Evolutionary conservation across 2,329 filamentous ascomycete species (phyloP), one percentile per base, ranked within the genome.

Genomic region (Chaetomiaceae sp.): DNA sequence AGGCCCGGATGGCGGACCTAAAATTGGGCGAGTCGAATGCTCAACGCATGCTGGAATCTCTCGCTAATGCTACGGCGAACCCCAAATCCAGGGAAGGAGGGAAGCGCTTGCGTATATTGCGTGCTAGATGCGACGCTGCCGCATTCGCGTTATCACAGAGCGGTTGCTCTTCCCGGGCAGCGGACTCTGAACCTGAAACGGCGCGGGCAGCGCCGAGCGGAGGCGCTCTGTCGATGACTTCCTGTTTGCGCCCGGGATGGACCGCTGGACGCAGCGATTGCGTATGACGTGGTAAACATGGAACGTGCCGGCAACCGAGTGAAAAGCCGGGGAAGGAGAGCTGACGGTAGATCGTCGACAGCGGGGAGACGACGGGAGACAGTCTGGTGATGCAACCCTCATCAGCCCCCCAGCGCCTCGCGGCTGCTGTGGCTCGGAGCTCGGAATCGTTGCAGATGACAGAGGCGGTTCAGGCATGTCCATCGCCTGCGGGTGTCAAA

Each of bases 21-120:
- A 56, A 55, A 52, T 52, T 54, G 55, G 55, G 52, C 36, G 36
- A 38, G 30, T 33, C n/a, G 11, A 14, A 36, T 32, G 26, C 15
- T 15, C 17, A 39, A 41, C 42, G 35, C 38, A 33, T 47, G 24
- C 36, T 7, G 29, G 42, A 24, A 36, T 38, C 48, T 50, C 44
- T 33, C 40, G 39, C 39, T 12, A 36, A 50, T 47, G 29, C 35
- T 24, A 43, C 48, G 12, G 18, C n/a, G 22, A 44, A 40, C 27
- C 29, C 38, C 38, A 38, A 45, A 30, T 33, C 47, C 42, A 34
- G 38, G 42, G 42, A 42, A 35, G 22, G 38, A 34, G 38, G 42
- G 42, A 42, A 35, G 22, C 38, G 42, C 20, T 33, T 43, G 38
- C 9, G 22, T 24, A 24, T 24, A 9, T 24, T 24, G 22, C 14